Evolutionary conservation across 495 filamentous ascomycete genomes (phyloP).

Genomic region (Penicillium coffeae): DNA sequence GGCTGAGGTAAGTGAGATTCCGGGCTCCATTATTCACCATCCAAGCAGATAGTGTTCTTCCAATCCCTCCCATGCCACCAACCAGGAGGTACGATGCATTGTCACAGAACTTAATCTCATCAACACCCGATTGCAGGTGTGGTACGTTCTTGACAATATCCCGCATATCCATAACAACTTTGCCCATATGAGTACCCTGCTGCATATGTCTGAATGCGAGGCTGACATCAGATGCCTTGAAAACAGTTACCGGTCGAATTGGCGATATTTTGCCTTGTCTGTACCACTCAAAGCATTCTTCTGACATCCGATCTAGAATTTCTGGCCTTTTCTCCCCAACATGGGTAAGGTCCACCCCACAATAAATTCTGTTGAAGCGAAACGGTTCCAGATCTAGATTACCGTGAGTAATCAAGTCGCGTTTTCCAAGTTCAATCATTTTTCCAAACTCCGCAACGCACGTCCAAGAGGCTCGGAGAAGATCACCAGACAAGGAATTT

Average conservation of each 20-base stretch:
- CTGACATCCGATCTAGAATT: too few species aligned
- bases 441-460: constrained; percentile 24
- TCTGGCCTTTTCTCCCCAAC: neutral
- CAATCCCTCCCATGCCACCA: constrained; percentile 52
- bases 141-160: neutral
- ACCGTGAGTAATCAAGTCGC: constrained; percentile 15
- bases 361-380: constrained; percentile 36
- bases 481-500: constrained; percentile 29
- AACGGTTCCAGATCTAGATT: constrained; percentile 17
- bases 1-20: constrained; percentile 43
- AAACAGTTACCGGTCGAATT: constrained; percentile 35
- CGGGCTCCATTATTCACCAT: constrained; percentile 54
- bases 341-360: constrained; percentile 18
- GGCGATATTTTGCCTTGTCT: constrained; percentile 15
- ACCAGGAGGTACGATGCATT: neutral
- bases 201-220: constrained; percentile 50
- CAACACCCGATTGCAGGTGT: neutral
- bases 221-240: constrained; percentile 36
- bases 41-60: constrained; percentile 50
- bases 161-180: constrained; percentile 18
- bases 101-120: too few species aligned
- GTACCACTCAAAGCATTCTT: too few species aligned
- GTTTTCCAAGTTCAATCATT: constrained; percentile 31
- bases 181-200: constrained; percentile 33
- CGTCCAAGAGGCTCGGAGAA: constrained; percentile 32